phyloP scores from a whole-genome alignment of 345 rosid genomes.

The Balakata baccata region DNA sequence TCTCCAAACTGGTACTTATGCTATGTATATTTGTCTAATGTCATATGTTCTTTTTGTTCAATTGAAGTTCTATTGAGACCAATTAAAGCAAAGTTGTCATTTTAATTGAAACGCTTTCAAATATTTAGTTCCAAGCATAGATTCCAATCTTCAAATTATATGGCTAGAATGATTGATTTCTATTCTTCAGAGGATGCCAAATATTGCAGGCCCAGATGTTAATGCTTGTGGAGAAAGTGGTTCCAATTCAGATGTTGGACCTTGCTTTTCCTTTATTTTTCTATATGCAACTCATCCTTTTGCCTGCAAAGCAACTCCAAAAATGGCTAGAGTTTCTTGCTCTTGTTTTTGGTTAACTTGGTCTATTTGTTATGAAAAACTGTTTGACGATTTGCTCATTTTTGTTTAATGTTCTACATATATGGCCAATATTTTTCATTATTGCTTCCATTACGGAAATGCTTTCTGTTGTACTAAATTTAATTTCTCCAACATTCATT shows the following conservation, averaged over 20 bases:
- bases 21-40: not conserved
- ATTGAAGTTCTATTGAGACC: not conserved
- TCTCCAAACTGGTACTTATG: not conserved
- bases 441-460: not conserved
- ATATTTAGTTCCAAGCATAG: not conserved
- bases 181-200: not conserved
- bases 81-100: not conserved
- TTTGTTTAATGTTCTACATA: not conserved
- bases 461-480: not conserved
- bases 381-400: not conserved
- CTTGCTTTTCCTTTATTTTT: not conserved
- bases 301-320: not conserved
- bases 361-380: not conserved
- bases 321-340: not conserved
- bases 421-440: not conserved
- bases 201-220: not conserved
- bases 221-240: not conserved
- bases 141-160: not conserved
- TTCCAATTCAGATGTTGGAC: not conserved
- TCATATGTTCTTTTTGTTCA: not conserved
- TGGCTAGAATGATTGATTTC: not conserved
- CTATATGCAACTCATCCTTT: not conserved
- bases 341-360: not conserved
- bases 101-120: not conserved
- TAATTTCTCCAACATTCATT: not conserved